A percentile compares a stretch with the other conserved stretches of the same genome.
Evolutionary conservation across 2,329 filamentous ascomycete species (phyloP).

Genomic region (Samsoniella hepiali): DNA sequence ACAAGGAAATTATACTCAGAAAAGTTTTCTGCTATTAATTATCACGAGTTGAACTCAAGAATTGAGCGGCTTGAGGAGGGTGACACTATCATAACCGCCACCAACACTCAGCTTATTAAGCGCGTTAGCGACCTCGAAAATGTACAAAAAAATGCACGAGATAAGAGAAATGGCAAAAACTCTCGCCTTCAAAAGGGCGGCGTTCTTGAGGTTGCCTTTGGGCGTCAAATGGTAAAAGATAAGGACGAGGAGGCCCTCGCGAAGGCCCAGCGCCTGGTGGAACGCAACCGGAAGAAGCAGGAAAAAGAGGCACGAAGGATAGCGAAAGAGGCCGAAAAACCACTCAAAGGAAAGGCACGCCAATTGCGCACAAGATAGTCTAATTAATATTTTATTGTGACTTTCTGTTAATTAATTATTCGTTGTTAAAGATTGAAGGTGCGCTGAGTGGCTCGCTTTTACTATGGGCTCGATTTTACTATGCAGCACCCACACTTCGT

Average conservation of each 20-base stretch:
- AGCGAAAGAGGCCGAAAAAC: background rate
- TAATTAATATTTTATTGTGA: background rate
- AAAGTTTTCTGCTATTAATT: background rate
- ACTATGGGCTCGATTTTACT: too few relatives aligned
- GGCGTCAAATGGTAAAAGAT: background rate
- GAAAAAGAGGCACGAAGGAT: background rate
- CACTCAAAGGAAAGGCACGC: background rate
- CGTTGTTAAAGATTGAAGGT: background rate
- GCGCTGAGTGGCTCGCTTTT: too few relatives aligned
- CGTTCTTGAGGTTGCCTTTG: background rate
- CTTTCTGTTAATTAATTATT: background rate
- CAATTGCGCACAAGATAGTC: background rate
- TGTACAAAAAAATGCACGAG: background rate
- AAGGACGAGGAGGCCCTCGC: background rate
- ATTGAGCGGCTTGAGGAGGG: background rate
- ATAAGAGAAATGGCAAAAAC: background rate
- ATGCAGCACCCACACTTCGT: too few relatives aligned
- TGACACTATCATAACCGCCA: too few relatives aligned
- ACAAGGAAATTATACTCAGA: background rate
- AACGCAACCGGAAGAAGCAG: too few relatives aligned
- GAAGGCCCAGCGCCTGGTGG: background rate
- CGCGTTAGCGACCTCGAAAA: background rate
- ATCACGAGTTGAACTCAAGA: background rate
- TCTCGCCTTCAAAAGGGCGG: background rate
- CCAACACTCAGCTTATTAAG: too few relatives aligned